These are phyloP conservation scores for Pascua sp. DNA, from an alignment of 1,284 basidiomycete species.

Conservation along the genomic window DNA sequence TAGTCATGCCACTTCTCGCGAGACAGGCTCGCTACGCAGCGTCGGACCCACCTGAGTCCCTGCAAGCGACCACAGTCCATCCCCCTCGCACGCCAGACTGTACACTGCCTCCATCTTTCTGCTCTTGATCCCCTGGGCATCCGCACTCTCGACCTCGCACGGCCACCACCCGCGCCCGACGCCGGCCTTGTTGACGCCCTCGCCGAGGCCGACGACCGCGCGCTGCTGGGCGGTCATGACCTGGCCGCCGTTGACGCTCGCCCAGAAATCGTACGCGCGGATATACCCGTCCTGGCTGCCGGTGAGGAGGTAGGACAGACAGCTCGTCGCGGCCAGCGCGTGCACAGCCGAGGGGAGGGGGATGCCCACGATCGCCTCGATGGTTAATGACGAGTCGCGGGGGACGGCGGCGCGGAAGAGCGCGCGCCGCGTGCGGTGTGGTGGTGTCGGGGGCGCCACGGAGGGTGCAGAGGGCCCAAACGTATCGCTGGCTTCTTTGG, in stretches of 20 bases:
- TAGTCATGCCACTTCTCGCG: too few relatives aligned
- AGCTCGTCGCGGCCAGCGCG: slow-evolving; percentile 75
- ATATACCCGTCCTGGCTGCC: slow-evolving; percentile 93
- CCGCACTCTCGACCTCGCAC: slow-evolving; percentile 46
- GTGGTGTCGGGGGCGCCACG: slow-evolving; percentile 12
- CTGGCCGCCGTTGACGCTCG: slow-evolving; percentile 79
- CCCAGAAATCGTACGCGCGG: slow-evolving; percentile 86
- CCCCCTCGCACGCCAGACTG: slow-evolving; percentile 80
- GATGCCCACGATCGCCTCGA: slow-evolving; percentile 90
- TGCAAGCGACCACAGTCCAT: slow-evolving; percentile 83
- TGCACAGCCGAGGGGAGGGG: slow-evolving; percentile 85
- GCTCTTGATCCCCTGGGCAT: slow-evolving; percentile 4
- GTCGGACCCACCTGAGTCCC: slow-evolving; percentile 60
- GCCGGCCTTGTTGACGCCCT: slow-evolving; percentile 85
- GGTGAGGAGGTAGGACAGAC: slow-evolving; percentile 82
- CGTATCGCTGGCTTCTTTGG: too few relatives aligned
- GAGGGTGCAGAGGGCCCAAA: neutral
- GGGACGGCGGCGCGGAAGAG: slow-evolving; percentile 20
- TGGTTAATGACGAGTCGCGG: slow-evolving; percentile 62
- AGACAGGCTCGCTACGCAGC: too few relatives aligned
- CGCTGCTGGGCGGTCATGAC: slow-evolving; percentile 86
- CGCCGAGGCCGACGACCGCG: slow-evolving; percentile 82
- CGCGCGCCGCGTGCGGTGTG: slow-evolving; percentile 35
- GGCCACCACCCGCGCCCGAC: slow-evolving; percentile 84
- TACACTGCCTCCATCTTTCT: slow-evolving; percentile 66